These are phyloP conservation scores for Xerocomellus chrysenteron DNA, from an alignment of 768 basidiomycete genomes.

Conservation along the genomic window DNA sequence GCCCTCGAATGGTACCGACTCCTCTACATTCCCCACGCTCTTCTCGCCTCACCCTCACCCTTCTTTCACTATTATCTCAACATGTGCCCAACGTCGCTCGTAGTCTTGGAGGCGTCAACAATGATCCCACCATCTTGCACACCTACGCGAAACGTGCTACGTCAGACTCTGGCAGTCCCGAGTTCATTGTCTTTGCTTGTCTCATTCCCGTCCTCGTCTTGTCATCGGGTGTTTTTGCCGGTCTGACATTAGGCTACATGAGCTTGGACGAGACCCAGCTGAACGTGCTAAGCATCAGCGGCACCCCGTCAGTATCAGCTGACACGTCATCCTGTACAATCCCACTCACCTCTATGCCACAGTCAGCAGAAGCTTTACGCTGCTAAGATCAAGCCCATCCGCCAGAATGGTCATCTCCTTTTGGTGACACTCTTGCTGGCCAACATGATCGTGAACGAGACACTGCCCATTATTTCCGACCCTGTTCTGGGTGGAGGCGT, in stretches of 20 bases:
- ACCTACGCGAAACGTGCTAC: conserved; percentile 33
- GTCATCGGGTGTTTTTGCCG: conserved; percentile 84
- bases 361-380: conserved; percentile 81
- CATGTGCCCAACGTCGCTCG: conserved; percentile 45
- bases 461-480: conserved; percentile 81
- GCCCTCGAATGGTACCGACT: conserved; percentile 40
- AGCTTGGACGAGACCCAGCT: conserved; percentile 91
- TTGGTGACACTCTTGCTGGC: conserved; percentile 80
- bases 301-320: conserved; percentile 61
- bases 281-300: conserved; percentile 81
- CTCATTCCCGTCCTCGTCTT: conserved; percentile 86
- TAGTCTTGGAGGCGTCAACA: conserved; percentile 8
- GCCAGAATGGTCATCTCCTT: conserved; percentile 78
- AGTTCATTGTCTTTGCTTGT: conserved; percentile 42
- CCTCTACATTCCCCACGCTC: conserved; percentile 35
- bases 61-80: conserved; percentile 43
- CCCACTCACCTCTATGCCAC: conserved; percentile 2
- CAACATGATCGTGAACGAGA: conserved; percentile 92
- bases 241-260: conserved; percentile 91
- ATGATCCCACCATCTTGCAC: conserved; percentile 20
- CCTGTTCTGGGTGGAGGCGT: conserved; percentile 77
- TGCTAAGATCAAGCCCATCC: conserved; percentile 82
- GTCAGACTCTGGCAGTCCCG: conserved; percentile 14
- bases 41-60: conserved; percentile 45
- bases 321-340: not conserved